Evolutionary conservation across 208 protist species (phyloP), one percentile per base, ranked within the genome.

Genomic region (Blastocrithidia nonstop): DNA sequence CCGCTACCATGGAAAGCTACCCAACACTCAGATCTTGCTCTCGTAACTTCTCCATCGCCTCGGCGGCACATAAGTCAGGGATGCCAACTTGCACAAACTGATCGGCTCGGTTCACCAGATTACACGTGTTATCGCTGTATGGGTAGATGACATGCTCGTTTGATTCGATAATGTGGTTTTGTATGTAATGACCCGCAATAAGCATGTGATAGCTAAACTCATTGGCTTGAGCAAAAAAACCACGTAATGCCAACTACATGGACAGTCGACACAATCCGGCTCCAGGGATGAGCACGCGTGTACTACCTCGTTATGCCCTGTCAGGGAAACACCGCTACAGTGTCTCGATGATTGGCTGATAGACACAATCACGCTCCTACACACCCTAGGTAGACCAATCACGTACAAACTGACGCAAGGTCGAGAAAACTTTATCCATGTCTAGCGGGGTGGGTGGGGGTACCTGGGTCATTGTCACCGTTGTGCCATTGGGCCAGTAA

Each of bases 161-260:
- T 6, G 68, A 65, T 24, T 78, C 51, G n/a, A 71, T 45, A 20
- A 82, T 69, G 53, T 94, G 71, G 61, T 98, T 98, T 32, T 98
- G 82, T 19, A 98, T 82, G 60, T 94, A 97, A 58, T 96, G 88
- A 0, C 91, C 93, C 0, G 92, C 80, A 49, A 98, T 79, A 33
- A 98, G 80, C 94, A 98, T 98, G 66, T 96, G 94, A 57, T 95
- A 97, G 43, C 92, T 97, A 61, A 96, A 98, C 57, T 98, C 96
- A 65, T 96, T 97, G 16, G 92, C 96, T 64, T 98, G 82, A 11
- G 78, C 74, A 22, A 61, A 66, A 60, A 95, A 98, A 9, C 95
- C 95, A 19, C 57, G 66, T 6, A 77, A 50, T 22, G 89, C 93
- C 17, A 98, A 68, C 50, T 98, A 94, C 32, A 94, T 95, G 9